These are phyloP conservation scores for Kurtzmaniella quercitrusa DNA, from an alignment of 1,139 yeast genomes.

Conservation along the genomic window DNA sequence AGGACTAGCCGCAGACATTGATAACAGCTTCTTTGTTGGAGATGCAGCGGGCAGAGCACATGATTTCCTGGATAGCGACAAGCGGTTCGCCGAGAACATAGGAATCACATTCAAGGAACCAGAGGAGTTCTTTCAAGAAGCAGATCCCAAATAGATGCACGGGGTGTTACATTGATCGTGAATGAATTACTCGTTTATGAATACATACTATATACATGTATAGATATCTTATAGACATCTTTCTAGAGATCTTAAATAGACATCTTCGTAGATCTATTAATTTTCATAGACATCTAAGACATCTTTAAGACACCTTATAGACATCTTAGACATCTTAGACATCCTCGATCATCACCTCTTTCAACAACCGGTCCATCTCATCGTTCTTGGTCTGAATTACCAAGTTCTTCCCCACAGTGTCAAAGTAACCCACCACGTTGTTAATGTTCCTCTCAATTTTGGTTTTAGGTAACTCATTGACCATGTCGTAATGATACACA, in stretches of 20 bases:
- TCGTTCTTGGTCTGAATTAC: constrained; percentile 18
- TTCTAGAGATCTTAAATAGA: no score
- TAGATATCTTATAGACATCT: background rate
- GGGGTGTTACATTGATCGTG: no score
- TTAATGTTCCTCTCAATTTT: constrained; percentile 25
- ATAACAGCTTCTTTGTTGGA: constrained; percentile 70
- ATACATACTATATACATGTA: no score
- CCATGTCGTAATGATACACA: constrained; percentile 28
- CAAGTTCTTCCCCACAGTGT: constrained; percentile 49
- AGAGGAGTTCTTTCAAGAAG: constrained; percentile 47
- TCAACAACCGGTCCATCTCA: constrained; percentile 20
- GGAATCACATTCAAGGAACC: constrained; percentile 61
- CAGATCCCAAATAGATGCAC: background rate
- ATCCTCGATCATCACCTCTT: constrained; percentile 21
- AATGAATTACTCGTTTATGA: no score
- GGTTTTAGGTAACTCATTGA: constrained; percentile 20
- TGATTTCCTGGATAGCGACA: constrained; percentile 81
- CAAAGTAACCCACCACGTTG: constrained; percentile 53
- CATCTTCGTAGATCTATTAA: no score
- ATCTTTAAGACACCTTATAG: no score
- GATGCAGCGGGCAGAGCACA: constrained; percentile 87
- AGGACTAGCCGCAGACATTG: constrained; percentile 26
- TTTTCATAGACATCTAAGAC: no score
- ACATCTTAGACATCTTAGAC: no score
- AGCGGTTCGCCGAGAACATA: constrained; percentile 55